Conservation (phyloP, 2,329 filamentous ascomycete genomes). For the Dryadomyces quercivorus region DNA sequence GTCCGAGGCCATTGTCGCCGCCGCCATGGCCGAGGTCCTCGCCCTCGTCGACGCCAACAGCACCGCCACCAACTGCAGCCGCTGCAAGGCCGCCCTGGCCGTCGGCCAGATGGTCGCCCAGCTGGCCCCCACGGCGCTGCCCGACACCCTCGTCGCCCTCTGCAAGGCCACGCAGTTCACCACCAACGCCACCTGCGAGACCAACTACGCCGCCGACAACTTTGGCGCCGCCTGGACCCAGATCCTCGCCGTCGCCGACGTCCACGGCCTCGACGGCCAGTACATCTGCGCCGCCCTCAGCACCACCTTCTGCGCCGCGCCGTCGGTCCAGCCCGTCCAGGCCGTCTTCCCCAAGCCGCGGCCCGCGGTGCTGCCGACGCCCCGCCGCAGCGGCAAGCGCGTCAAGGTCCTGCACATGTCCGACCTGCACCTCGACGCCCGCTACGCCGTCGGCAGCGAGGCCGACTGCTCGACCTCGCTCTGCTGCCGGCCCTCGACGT, state of each 20-base stretch:
- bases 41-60: conserved; percentile 14
- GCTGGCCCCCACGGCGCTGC: conserved; percentile 33
- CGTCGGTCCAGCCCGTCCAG: conserved; percentile 30
- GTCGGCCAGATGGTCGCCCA: conserved; percentile 37
- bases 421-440: conserved; percentile 44
- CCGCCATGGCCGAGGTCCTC: conserved; percentile 20
- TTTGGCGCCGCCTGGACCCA: conserved; percentile 47
- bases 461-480: conserved; percentile 45
- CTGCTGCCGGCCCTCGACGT: conserved; percentile 39
- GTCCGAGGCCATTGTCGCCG: conserved; percentile 5
- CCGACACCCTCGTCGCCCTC: conserved; percentile 35
- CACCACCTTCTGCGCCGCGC: conserved; percentile 32
- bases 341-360: conserved; percentile 42
- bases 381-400: conserved; percentile 35
- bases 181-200: conserved; percentile 32
- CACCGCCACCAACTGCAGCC: conserved; percentile 32
- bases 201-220: conserved; percentile 30
- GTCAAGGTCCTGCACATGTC: conserved; percentile 47
- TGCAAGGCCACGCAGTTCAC: conserved; percentile 35
- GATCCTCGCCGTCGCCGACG: conserved; percentile 38
- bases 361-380: conserved; percentile 28
- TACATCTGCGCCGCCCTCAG: conserved; percentile 43
- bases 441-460: conserved; percentile 40
- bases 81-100: conserved; percentile 37
- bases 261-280: conserved; percentile 39